Base-by-base conservation (phyloP, 495 filamentous ascomycete species). In the Aspergillus biplanus region DNA sequence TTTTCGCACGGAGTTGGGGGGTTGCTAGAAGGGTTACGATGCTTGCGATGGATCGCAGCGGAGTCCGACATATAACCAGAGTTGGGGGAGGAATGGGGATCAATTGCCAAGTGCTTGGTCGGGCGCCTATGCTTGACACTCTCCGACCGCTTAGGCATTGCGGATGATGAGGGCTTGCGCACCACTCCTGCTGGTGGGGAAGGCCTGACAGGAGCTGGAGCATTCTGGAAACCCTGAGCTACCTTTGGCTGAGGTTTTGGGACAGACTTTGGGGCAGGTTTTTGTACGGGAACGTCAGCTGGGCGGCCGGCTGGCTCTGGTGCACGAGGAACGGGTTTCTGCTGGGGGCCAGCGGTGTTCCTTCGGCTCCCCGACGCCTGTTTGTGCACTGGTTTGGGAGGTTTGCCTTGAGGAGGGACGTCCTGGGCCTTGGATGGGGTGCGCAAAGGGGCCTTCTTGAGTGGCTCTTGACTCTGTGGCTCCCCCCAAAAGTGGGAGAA, bases 1-100 rank as follows among this genome's bases (percentile, higher is more conserved):
- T 35, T 52, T 5, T 57, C 53, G 6, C 8, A 8, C 33, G 33
- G 60, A 8, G 8, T 11, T 12, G 32, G 9, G 7, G 54, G 37
- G 18, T 50, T 44, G 16, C 44, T 31, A 47, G 32, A 15, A 13
- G 53, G 3, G 4, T n/a, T 56, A 33, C 46, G 15, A 8, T 21
- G 42, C 7, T 33, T 32, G 9, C 18, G 53, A 12, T 63, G 61
- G 15, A 56, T 54, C 11, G 69, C 61, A 16, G 57, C 63, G 12
- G 72, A 72, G 56, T 77, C 73, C 31, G 74, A 76, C 6, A 62
- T 54, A 60, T 76, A 71, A 13, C 67, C 74, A 16, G 62, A 60
- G 7, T 27, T 67, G 18, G 50, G 52, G 59, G 33, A 32, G 52
- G 46, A 27, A 33, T 32, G 39, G 18, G 33, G 21, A 39, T 49